A percentile compares a stretch with the other conserved stretches of the same genome.
phyloP scores from a whole-genome alignment of 805 yeast species.

The Pichia manshurica region DNA sequence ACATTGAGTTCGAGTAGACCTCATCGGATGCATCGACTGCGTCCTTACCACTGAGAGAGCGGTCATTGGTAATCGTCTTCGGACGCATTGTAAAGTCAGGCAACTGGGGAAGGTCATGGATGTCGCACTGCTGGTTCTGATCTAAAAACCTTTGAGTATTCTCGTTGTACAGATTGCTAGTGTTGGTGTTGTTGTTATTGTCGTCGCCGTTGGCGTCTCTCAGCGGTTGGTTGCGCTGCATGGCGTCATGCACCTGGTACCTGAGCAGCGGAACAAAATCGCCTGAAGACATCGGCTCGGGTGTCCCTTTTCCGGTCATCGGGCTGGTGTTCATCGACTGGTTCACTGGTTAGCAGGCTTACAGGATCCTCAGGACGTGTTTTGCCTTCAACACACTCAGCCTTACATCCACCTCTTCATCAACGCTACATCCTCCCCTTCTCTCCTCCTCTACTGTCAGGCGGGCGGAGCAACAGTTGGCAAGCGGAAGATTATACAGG shows the following conservation, averaged over 20 bases:
- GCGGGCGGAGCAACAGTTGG: too few relatives aligned
- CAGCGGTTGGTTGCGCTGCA: neutral
- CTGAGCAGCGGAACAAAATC: neutral
- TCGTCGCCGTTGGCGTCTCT: neutral
- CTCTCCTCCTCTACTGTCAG: too few relatives aligned
- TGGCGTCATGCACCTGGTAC: constrained; percentile 5
- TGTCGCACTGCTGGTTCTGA: neutral
- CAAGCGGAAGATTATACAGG: too few relatives aligned
- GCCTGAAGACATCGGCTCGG: neutral
- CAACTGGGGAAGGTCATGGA: neutral
- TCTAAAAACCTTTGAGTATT: too few relatives aligned
- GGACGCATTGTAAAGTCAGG: constrained; percentile 12
- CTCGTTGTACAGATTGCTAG: too few relatives aligned
- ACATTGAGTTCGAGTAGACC: neutral
- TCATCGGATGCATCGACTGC: neutral
- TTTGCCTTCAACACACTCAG: too few relatives aligned
- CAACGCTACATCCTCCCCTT: too few relatives aligned
- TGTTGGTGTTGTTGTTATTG: neutral
- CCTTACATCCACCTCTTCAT: too few relatives aligned
- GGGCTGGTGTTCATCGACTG: neutral
- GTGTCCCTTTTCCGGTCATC: neutral
- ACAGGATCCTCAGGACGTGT: too few relatives aligned
- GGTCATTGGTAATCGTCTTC: neutral
- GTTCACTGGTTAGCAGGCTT: too few relatives aligned
- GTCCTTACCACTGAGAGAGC: neutral